Conservation (phyloP, 352 stramenopile species). For the Globisporangium middletonii region DNA sequence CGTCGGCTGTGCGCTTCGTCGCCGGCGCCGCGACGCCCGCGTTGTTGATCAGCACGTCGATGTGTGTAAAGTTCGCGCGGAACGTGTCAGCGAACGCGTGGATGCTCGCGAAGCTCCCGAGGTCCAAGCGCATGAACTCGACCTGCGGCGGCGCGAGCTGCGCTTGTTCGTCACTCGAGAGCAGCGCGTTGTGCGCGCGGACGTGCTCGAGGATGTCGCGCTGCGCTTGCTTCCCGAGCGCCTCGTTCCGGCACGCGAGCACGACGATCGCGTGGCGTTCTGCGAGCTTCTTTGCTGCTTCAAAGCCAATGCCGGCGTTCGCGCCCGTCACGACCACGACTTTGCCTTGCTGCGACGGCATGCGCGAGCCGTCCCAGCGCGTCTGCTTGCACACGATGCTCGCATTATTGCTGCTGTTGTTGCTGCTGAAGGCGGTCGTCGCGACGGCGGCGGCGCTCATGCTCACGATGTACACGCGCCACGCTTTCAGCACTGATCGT, state of each 20-base stretch:
- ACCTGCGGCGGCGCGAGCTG: slow-evolving; percentile 7
- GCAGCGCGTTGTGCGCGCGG: neutral
- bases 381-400: neutral
- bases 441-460: neutral
- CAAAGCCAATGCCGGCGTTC: slow-evolving; percentile 82
- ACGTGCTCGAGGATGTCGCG: slow-evolving; percentile 17
- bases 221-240: slow-evolving; percentile 21
- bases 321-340: slow-evolving; percentile 78
- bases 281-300: slow-evolving; percentile 55
- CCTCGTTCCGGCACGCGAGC: slow-evolving; percentile 64
- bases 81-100: slow-evolving; percentile 16
- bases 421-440: no score
- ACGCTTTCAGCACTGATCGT: no score
- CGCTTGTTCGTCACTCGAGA: slow-evolving; percentile 12
- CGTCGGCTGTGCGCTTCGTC: slow-evolving; percentile 11
- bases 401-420: neutral
- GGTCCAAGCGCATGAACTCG: slow-evolving; percentile 20
- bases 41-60: slow-evolving; percentile 33
- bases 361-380: slow-evolving; percentile 18
- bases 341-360: slow-evolving; percentile 36
- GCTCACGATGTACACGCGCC: neutral
- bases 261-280: slow-evolving; percentile 59
- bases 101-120: slow-evolving; percentile 18
- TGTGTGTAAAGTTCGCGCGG: slow-evolving; percentile 11
- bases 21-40: slow-evolving; percentile 20